Percentiles rank a stretch among this genome's conserved stretches.
Evolutionary conservation across 306 rosid genomes (phyloP).

Genomic region (Ochetophila trinervis): DNA sequence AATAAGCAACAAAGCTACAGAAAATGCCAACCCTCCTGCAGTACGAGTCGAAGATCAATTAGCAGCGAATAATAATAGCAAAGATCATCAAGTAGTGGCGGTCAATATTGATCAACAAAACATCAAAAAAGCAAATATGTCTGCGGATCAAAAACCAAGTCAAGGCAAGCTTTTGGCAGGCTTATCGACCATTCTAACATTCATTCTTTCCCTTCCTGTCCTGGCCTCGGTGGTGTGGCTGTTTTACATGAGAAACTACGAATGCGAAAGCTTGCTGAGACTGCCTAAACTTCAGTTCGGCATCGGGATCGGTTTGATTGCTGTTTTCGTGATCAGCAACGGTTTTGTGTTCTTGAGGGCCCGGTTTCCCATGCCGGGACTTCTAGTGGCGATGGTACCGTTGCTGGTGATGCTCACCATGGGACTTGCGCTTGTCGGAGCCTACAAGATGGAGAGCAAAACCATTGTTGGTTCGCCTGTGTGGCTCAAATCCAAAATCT

Average conservation of each 20-base stretch:
- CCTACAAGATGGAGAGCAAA: slow-evolving; percentile 18
- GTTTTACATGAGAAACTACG: slow-evolving; percentile 12
- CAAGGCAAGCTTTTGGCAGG: neutral
- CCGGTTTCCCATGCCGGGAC: slow-evolving; percentile 23
- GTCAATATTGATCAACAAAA: neutral
- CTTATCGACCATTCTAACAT: neutral
- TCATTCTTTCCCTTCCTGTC: slow-evolving; percentile 25
- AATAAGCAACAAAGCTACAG: neutral
- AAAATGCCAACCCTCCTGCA: neutral
- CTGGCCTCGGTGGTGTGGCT: slow-evolving; percentile 30
- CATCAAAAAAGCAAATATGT: neutral
- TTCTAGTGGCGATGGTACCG: slow-evolving; percentile 19
- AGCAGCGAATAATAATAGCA: neutral
- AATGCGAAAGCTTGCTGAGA: slow-evolving; percentile 25
- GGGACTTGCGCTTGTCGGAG: slow-evolving; percentile 29
- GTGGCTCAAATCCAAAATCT: slow-evolving; percentile 27
- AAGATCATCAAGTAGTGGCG: neutral
- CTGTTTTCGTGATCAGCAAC: slow-evolving; percentile 23
- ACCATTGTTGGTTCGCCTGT: slow-evolving; percentile 29
- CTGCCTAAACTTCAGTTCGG: slow-evolving; percentile 14
- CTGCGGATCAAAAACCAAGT: neutral
- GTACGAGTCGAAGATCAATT: neutral
- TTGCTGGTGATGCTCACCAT: slow-evolving; percentile 19
- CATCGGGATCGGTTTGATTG: slow-evolving; percentile 9
- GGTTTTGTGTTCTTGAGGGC: slow-evolving; percentile 8